Base-by-base conservation (phyloP, 352 stramenopile species). In the Phytopythium litorale region DNA sequence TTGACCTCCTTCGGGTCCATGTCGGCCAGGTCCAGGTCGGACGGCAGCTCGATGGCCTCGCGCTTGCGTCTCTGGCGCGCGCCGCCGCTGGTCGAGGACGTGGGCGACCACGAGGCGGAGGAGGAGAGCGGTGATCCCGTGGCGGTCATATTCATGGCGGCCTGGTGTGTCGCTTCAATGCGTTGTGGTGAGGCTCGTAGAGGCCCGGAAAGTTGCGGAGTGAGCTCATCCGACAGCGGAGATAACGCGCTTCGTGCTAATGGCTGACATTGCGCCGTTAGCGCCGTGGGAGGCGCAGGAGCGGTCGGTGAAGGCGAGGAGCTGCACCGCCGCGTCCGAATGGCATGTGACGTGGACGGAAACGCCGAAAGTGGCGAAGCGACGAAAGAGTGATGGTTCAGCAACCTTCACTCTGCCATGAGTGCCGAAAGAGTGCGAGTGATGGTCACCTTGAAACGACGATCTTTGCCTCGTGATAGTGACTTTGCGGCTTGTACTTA, bases 41-140 rank as follows among this genome's bases (percentile, higher is more conserved):
- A 60, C 7, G 79, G 78, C 42, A 88, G 63, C 40, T 75, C 65
- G 58, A 88, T 86, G 2, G 74, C 58, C 33, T 79, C 75, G 50
- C 76, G 79, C 59, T 86, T 88, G 56, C 73, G 66, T 4, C 78
- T 76, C 37, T 58, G 55, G 50, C 77, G 65, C 40, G 65, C 54
- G 45, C 35, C 19, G 2, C 23, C 0, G 4, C 28, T 18, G 25
- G 33, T 2, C 35, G 21, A 12, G n/a, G 35, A 23, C 18, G 45
- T 57, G 6, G 48, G 45, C 21, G 40, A 63, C 15, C n/a, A 37
- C 0, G 4, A 23, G 61, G 43, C 6, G 12, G 35, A 58, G 11
- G 48, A 54, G 8, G 48, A 32, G 5, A 54, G 48, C 28, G 48
- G 48, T 15, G 48, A 54, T 7, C 25, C 28, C 7, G 25, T 23